These are phyloP conservation scores for Termitomyces heimii DNA, from an alignment of 768 basidiomycete species.

Conservation along the genomic window DNA sequence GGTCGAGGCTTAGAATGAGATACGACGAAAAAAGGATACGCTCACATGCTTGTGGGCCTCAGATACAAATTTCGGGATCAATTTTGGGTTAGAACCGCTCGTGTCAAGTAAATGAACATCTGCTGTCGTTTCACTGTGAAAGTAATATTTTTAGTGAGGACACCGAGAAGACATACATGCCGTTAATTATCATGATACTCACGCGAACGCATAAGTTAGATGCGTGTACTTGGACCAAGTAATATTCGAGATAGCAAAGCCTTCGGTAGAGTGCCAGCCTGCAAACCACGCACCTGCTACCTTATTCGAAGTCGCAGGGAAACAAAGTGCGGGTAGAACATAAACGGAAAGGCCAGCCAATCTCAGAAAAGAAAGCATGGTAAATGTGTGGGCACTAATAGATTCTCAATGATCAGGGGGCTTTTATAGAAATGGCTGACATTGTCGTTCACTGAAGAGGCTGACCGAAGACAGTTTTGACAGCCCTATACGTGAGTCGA, in stretches of 20 bases:
- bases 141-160: neutral
- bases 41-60: slow-evolving; percentile 37
- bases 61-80: slow-evolving; percentile 54
- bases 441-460: neutral
- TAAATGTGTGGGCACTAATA: neutral
- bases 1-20: neutral
- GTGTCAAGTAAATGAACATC: slow-evolving; percentile 29
- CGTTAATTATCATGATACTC: slow-evolving; percentile 20
- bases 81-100: slow-evolving; percentile 37
- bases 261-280: slow-evolving; percentile 50
- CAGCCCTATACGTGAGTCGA: neutral
- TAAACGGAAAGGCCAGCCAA: slow-evolving; percentile 5
- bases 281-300: slow-evolving; percentile 62
- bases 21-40: neutral
- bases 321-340: slow-evolving; percentile 9
- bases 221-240: slow-evolving; percentile 65
- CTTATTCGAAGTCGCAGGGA: slow-evolving; percentile 7
- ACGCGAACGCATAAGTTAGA: slow-evolving; percentile 70
- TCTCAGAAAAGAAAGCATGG: slow-evolving; percentile 5
- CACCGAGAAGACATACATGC: too few relatives aligned
- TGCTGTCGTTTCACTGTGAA: slow-evolving; percentile 29
- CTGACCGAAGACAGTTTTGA: slow-evolving; percentile 1
- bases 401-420: neutral
- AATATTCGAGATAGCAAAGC: slow-evolving; percentile 47
- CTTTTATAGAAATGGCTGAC: slow-evolving; percentile 2